These are phyloP conservation scores for Cryptococcus deneoformans DNA, from an alignment of 1,284 basidiomycete species.

Conservation along the genomic window DNA sequence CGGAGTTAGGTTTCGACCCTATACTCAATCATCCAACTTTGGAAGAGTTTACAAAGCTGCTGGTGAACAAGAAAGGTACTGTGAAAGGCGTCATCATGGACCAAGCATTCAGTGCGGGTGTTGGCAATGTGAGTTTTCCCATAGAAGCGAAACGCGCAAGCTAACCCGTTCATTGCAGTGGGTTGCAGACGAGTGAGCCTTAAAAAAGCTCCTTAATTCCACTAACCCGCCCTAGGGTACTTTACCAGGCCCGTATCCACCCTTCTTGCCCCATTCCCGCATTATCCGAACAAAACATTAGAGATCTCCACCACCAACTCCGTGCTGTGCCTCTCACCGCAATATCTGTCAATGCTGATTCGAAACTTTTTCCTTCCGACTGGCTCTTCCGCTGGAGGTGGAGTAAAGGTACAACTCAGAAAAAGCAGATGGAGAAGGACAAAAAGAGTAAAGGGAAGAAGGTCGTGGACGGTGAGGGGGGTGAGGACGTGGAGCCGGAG, in stretches of 20 bases:
- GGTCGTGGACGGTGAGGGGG: constrained; percentile 10
- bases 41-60: constrained; percentile 56
- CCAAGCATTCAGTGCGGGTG: constrained; percentile 74
- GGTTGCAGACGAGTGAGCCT: constrained; percentile 62
- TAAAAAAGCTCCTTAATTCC: neutral
- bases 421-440: constrained; percentile 24
- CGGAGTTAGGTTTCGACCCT: constrained; percentile 72
- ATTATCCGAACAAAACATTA: constrained; percentile 57
- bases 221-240: constrained; percentile 55
- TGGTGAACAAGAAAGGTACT: constrained; percentile 63
- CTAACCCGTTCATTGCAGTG: constrained; percentile 47
- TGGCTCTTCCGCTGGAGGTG: constrained; percentile 53
- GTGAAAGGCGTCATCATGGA: constrained; percentile 77
- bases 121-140: constrained; percentile 59
- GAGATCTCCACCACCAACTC: constrained; percentile 59
- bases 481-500: constrained; percentile 32
- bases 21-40: constrained; percentile 67
- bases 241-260: constrained; percentile 74
- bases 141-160: neutral
- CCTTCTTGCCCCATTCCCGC: constrained; percentile 67
- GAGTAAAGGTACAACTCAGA: constrained; percentile 68
- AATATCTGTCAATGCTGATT: constrained; percentile 70
- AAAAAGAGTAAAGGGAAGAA: constrained; percentile 14
- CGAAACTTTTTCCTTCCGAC: constrained; percentile 61
- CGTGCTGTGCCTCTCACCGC: constrained; percentile 62